Evolutionary conservation across 1,284 basidiomycete species (phyloP), one percentile per base, ranked within the genome.

Genomic region (Golubevia sp.): DNA sequence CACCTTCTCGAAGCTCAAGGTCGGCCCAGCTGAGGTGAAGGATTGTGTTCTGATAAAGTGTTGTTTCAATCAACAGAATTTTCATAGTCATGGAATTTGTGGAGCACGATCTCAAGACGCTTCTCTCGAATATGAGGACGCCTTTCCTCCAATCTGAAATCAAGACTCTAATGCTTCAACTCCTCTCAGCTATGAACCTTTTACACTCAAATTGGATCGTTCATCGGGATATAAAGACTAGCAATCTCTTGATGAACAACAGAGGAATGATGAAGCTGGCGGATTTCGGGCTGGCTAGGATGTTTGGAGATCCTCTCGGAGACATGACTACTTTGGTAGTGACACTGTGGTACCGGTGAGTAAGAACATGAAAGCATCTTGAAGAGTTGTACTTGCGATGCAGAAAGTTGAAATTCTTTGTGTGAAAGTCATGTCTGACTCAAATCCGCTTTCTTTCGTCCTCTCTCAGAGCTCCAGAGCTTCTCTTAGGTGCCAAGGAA

Each of bases 51-150:
- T n/a, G n/a, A n/a, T n/a, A n/a, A n/a, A n/a, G n/a, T n/a, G n/a
- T n/a, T n/a, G n/a, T n/a, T n/a, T n/a, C n/a, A n/a, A 49, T 63
- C 55, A 61, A 57, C 62, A 95, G 93, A 86, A 93, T 98, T 60
- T 99, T 94, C 85, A 94, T 99, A 67, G 95, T 97, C 30, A 98
- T 98, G 94, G 96, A 98, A 79, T 99, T 99, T 81, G 95, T 99
- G 81, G 97, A 99, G 85, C 97, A 99, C 84, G 96, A 99, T 84
- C 90, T 99, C 80, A 99, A 99, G 85, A 92, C 94, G 1, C 88
- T 99, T 56, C 88, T 99, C 60, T 92, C 91, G 11, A 87, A 92
- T 67, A 97, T 97, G 94, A 92, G 93, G 0, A 89, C 91, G 48
- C 94, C 96, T 0, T 99, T 99, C 85, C 86, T 97, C 26, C 93